A percentile compares a stretch with the other conserved stretches of the same genome.
Conservation (phyloP, 1,284 basidiomycete genomes). For the Rhizoctonia solani region DNA sequence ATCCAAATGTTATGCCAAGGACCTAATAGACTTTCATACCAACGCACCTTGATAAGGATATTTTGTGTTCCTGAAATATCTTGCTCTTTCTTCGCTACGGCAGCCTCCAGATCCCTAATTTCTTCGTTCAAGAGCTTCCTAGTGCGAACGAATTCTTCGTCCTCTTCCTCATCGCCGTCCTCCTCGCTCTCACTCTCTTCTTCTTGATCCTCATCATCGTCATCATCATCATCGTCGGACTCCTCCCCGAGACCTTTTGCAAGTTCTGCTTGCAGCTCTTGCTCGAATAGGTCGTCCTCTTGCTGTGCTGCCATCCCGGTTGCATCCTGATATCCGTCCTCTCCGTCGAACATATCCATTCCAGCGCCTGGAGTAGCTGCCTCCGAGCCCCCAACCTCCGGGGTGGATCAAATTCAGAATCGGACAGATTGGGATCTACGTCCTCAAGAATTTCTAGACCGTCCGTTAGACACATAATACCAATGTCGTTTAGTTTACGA, state of each 20-base stretch:
- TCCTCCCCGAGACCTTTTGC: constrained; percentile 27
- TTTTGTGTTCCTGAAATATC: constrained; percentile 89
- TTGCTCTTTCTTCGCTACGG: constrained; percentile 81
- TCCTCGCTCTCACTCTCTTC: constrained; percentile 69
- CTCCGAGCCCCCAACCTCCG: constrained; percentile 62
- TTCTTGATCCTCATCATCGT: constrained; percentile 61
- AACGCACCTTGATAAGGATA: constrained; percentile 76
- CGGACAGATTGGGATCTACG: constrained; percentile 83
- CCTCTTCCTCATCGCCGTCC: constrained; percentile 70
- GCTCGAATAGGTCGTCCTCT: constrained; percentile 29
- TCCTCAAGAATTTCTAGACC: constrained; percentile 74
- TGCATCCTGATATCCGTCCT: constrained; percentile 28
- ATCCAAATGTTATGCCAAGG: constrained; percentile 20
- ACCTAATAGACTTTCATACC: background rate
- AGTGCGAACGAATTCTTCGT: constrained; percentile 65
- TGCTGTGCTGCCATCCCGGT: constrained; percentile 11
- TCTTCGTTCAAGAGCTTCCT: constrained; percentile 85
- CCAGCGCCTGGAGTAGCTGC: constrained; percentile 46
- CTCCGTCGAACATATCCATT: constrained; percentile 22
- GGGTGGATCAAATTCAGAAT: constrained; percentile 74
- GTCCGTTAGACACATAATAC: background rate
- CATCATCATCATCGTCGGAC: constrained; percentile 45
- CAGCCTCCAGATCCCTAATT: constrained; percentile 85
- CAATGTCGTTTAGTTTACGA: constrained; percentile 39
- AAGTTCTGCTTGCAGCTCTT: constrained; percentile 22